Conservation (phyloP, 108 stramenopile genomes). For the Mediolabrus comicus region DNA sequence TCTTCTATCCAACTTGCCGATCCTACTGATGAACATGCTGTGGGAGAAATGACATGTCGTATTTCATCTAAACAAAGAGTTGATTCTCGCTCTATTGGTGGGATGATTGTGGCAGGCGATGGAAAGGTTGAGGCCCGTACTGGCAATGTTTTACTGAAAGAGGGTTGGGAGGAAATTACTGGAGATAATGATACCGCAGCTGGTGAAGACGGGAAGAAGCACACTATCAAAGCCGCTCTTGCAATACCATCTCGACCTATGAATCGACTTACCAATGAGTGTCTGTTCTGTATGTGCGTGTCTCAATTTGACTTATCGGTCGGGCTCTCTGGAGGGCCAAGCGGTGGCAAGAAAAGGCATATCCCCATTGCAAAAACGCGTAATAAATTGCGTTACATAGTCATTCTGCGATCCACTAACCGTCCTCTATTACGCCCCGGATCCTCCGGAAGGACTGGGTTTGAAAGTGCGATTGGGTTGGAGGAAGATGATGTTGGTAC, state of each 20-base stretch:
- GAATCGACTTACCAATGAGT: conserved; percentile 41
- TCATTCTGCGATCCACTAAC: conserved; percentile 76
- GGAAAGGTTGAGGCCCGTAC: conserved; percentile 46
- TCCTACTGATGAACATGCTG: conserved; percentile 41
- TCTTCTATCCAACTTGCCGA: conserved; percentile 28
- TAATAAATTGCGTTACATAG: conserved; percentile 70
- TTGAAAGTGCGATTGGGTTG: conserved; percentile 9
- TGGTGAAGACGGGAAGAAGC: background rate
- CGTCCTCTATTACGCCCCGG: conserved; percentile 48
- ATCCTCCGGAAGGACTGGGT: conserved; percentile 7
- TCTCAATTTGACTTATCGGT: conserved; percentile 37
- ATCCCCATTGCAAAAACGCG: conserved; percentile 56
- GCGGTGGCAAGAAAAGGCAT: conserved; percentile 40
- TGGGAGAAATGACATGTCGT: conserved; percentile 47
- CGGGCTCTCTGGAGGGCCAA: conserved; percentile 34
- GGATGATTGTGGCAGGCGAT: conserved; percentile 24
- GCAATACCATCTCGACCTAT: conserved; percentile 7
- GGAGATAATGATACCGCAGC: background rate
- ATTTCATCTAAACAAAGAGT: conserved; percentile 30
- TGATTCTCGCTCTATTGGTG: conserved; percentile 35
- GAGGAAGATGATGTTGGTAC: conserved; percentile 39
- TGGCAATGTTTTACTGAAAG: conserved; percentile 22
- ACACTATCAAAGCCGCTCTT: background rate
- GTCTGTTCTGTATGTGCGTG: conserved; percentile 41
- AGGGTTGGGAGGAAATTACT: conserved; percentile 30